Conservation (phyloP, 2,329 filamentous ascomycete species). For the Exophiala oligosperma region DNA sequence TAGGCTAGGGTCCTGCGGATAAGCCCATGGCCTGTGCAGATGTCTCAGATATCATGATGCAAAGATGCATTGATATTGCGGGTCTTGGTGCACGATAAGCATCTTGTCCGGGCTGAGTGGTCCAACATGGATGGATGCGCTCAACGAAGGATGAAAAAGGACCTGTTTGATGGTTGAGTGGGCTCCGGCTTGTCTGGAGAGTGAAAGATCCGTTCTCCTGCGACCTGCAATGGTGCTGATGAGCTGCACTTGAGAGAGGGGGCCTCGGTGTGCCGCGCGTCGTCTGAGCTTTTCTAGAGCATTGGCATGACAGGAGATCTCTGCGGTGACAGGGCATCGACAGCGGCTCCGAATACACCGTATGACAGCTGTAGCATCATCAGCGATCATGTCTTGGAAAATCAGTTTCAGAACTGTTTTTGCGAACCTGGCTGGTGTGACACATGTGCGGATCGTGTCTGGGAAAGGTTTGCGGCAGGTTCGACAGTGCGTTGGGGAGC, state of each 20-base stretch:
- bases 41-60: conserved; percentile 28
- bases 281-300: not conserved
- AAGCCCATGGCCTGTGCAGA: conserved; percentile 15
- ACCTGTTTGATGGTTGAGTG: conserved; percentile 12
- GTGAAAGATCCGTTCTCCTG: not conserved
- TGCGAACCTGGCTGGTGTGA: conserved; percentile 6
- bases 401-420: conserved; percentile 3
- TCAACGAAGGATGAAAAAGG: not conserved
- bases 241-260: too few species aligned
- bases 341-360: not conserved
- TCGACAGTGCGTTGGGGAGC: not conserved
- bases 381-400: conserved; percentile 7
- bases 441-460: conserved; percentile 15
- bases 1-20: conserved; percentile 21
- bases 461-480: not conserved
- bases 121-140: conserved; percentile 1
- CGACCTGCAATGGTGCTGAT: not conserved
- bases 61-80: conserved; percentile 8
- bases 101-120: not conserved
- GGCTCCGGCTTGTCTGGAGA: conserved; percentile 10
- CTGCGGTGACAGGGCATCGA: too few species aligned
- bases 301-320: too few species aligned
- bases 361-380: not conserved
- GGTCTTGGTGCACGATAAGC: conserved; percentile 22
- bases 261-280: not conserved